Percentiles rank a stretch among this genome's conserved stretches.
Evolutionary conservation across 2,329 filamentous ascomycete species (phyloP).

Genomic region (Phialophora macrospora): DNA sequence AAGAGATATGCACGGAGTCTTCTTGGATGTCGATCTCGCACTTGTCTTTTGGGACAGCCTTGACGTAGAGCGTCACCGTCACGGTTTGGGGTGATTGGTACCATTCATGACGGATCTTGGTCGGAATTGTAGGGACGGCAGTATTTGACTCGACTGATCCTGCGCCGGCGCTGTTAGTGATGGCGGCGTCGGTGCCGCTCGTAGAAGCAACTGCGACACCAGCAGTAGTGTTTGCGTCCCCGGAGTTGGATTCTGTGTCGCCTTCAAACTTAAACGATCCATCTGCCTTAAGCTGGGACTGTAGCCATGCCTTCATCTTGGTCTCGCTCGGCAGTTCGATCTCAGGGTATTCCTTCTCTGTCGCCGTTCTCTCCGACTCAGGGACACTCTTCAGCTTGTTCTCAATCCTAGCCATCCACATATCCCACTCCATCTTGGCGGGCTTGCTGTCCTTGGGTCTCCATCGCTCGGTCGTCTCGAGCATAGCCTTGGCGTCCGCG

Average conservation of each 20-base stretch:
- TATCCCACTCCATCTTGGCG: slow-evolving; percentile 42
- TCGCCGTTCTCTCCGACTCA: slow-evolving; percentile 54
- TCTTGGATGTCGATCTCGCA: slow-evolving; percentile 37
- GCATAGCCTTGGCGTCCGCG: slow-evolving; percentile 75
- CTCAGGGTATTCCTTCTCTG: slow-evolving; percentile 60
- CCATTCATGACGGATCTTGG: slow-evolving; percentile 71
- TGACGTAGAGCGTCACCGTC: slow-evolving; percentile 68
- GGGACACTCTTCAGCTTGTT: slow-evolving; percentile 57
- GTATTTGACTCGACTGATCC: slow-evolving; percentile 20
- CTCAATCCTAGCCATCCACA: slow-evolving; percentile 64
- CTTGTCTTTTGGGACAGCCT: slow-evolving; percentile 54
- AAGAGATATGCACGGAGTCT: slow-evolving; percentile 60
- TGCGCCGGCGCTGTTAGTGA: neutral
- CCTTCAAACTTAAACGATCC: slow-evolving; percentile 32
- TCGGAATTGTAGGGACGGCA: slow-evolving; percentile 49
- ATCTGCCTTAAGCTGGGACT: slow-evolving; percentile 41
- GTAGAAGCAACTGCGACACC: slow-evolving; percentile 6
- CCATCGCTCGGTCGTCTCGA: slow-evolving; percentile 61
- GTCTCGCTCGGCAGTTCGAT: slow-evolving; percentile 51
- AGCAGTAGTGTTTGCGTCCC: slow-evolving; percentile 2
- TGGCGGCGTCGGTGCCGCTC: slow-evolving; percentile 6
- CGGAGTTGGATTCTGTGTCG: slow-evolving; percentile 6
- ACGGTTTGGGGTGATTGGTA: slow-evolving; percentile 67
- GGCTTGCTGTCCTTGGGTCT: slow-evolving; percentile 54
- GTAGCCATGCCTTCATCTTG: slow-evolving; percentile 46